Conservation (phyloP, 2,329 filamentous ascomycete genomes). For the Simplicillium sp. region DNA sequence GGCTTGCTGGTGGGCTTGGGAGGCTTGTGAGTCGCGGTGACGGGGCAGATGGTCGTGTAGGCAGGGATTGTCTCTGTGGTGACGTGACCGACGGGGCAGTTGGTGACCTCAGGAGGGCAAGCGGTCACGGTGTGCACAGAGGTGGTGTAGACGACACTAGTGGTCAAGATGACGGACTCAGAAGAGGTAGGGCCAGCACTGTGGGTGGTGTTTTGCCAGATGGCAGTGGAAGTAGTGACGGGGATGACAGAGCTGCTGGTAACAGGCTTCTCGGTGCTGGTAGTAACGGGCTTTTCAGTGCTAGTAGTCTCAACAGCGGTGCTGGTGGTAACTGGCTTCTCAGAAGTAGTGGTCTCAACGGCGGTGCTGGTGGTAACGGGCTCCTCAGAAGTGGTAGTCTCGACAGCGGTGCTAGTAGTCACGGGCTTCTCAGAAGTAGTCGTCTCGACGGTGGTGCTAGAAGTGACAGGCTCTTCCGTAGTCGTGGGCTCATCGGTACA, state of each 20-base stretch:
- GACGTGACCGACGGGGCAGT: slow-evolving; percentile 26
- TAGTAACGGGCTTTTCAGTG: neutral
- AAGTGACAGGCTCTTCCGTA: no score
- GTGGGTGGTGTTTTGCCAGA: neutral
- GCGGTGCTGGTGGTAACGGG: neutral
- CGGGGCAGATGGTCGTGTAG: slow-evolving; percentile 36
- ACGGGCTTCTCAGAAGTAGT: neutral
- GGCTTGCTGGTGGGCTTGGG: slow-evolving; percentile 11
- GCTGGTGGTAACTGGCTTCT: neutral
- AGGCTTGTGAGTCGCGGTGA: slow-evolving; percentile 8
- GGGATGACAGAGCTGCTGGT: neutral
- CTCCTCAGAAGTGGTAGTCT: neutral
- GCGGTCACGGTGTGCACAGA: slow-evolving; percentile 34
- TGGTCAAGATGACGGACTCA: slow-evolving; percentile 11
- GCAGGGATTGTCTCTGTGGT: slow-evolving; percentile 29
- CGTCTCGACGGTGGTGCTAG: no score
- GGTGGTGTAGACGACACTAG: slow-evolving; percentile 12
- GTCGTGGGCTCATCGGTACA: slow-evolving; percentile 1
- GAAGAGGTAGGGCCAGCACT: no score
- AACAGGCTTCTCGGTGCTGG: neutral
- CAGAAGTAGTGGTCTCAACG: neutral
- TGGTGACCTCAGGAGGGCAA: slow-evolving; percentile 33
- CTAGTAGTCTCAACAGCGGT: neutral
- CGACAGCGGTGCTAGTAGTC: slow-evolving; percentile 3
- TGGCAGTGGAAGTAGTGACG: neutral